A percentile compares a stretch with the other conserved stretches of the same genome.
Evolutionary conservation across 352 stramenopile species (phyloP).

Genomic region (Phytopythium sindhum): DNA sequence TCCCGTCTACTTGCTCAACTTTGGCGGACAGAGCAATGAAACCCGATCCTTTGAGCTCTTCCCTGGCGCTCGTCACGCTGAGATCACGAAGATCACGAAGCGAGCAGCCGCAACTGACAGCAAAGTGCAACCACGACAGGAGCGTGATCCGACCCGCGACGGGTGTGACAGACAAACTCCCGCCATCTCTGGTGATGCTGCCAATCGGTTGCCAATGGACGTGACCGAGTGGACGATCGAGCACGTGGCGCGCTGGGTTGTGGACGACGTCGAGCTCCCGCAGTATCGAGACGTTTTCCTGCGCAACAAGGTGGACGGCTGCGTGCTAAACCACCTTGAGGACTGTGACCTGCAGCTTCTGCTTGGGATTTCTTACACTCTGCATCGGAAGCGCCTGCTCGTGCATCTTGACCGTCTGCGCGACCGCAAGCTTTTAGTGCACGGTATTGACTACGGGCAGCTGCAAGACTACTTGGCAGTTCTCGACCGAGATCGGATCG

Average conservation of each 20-base stretch:
- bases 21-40: constrained; percentile 37
- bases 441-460: constrained; percentile 64
- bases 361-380: constrained; percentile 49
- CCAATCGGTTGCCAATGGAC: constrained; percentile 19
- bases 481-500: constrained; percentile 61
- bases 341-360: constrained; percentile 64
- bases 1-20: constrained; percentile 64
- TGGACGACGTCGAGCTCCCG: constrained; percentile 40
- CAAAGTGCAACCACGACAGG: constrained; percentile 1
- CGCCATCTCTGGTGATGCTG: background rate
- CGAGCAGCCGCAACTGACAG: background rate
- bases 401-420: constrained; percentile 56
- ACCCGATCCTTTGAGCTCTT: constrained; percentile 62
- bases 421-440: constrained; percentile 52
- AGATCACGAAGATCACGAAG: constrained; percentile 14
- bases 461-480: constrained; percentile 73
- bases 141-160: background rate
- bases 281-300: constrained; percentile 49
- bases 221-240: constrained; percentile 51
- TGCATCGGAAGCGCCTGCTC: constrained; percentile 55
- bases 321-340: constrained; percentile 51
- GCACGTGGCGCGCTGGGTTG: constrained; percentile 52
- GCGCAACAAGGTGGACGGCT: constrained; percentile 61
- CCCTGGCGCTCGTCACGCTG: constrained; percentile 35
- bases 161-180: background rate